Conservation (phyloP, 345 rosid genomes). For the Eucalyptus grandis region DNA sequence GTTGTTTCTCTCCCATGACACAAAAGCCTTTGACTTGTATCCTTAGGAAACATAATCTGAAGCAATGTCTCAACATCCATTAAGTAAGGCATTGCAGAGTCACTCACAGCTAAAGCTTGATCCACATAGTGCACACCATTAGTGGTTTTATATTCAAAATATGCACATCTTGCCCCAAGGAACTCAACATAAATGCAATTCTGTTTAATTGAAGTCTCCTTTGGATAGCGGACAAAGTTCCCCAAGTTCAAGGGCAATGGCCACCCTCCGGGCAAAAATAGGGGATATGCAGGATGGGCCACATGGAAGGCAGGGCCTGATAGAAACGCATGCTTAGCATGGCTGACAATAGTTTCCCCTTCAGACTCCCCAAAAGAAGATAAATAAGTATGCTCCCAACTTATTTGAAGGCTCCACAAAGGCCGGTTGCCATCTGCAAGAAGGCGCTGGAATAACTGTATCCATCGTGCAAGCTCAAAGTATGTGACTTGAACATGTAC, state of each 20-base stretch:
- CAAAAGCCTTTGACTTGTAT: slow-evolving; percentile 1
- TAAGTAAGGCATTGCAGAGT: slow-evolving; percentile 2
- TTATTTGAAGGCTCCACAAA: slow-evolving; percentile 71
- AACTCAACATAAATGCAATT: slow-evolving; percentile 74
- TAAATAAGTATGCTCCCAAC: slow-evolving; percentile 91
- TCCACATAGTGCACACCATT: slow-evolving; percentile 1
- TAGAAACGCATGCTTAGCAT: slow-evolving; percentile 40
- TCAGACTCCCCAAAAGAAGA: slow-evolving; percentile 67
- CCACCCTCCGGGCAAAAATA: slow-evolving; percentile 84
- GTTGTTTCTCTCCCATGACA: background rate
- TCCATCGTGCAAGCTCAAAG: slow-evolving; percentile 89
- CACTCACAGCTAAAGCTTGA: slow-evolving; percentile 6
- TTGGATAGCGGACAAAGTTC: slow-evolving; percentile 51
- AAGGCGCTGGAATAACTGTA: slow-evolving; percentile 72
- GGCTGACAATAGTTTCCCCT: slow-evolving; percentile 41
- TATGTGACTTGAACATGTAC: slow-evolving; percentile 44
- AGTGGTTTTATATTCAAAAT: slow-evolving; percentile 11
- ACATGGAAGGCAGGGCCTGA: slow-evolving; percentile 15
- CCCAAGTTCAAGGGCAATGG: slow-evolving; percentile 55
- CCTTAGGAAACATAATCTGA: slow-evolving; percentile 28
- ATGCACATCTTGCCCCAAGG: slow-evolving; percentile 55
- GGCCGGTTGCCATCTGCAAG: slow-evolving; percentile 56
- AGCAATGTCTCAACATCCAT: slow-evolving; percentile 20
- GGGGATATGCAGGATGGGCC: slow-evolving; percentile 13
- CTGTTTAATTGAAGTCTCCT: slow-evolving; percentile 56